These are phyloP conservation scores for Orbilia oligospora DNA, from an alignment of 2,329 filamentous ascomycete genomes.

Conservation along the genomic window DNA sequence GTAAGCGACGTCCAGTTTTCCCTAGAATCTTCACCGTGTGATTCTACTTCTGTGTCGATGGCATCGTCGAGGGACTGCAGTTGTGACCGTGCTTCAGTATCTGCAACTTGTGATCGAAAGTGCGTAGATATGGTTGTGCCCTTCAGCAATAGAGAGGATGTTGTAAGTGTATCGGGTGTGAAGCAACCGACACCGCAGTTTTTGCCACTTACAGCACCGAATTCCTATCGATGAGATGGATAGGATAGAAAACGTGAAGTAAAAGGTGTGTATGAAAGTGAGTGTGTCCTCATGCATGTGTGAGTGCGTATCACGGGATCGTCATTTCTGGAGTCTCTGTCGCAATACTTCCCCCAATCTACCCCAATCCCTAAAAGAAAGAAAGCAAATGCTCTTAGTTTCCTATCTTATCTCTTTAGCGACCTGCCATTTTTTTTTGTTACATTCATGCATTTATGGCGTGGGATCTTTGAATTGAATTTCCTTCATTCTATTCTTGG, in stretches of 20 bases:
- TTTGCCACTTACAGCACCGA: slow-evolving; percentile 46
- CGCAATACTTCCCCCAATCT: slow-evolving; percentile 23
- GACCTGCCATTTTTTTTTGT: slow-evolving; percentile 11
- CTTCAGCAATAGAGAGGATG: neutral
- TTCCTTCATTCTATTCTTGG: slow-evolving; percentile 10
- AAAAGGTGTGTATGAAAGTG: slow-evolving; percentile 31
- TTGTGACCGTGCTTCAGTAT: slow-evolving; percentile 27
- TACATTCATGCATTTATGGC: slow-evolving; percentile 52
- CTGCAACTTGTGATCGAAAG: slow-evolving; percentile 1
- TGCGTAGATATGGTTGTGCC: slow-evolving; percentile 15
- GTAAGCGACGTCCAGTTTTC: slow-evolving; percentile 61
- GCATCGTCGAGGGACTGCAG: slow-evolving; percentile 44
- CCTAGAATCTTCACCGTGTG: slow-evolving; percentile 38
- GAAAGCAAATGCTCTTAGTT: slow-evolving; percentile 15
- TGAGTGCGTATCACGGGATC: slow-evolving; percentile 39
- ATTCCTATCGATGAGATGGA: slow-evolving; percentile 31
- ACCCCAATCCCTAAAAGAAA: slow-evolving; percentile 3
- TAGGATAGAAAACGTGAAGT: slow-evolving; percentile 5
- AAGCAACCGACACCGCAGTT: slow-evolving; percentile 31
- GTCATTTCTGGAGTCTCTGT: slow-evolving; percentile 38
- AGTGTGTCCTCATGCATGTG: slow-evolving; percentile 28
- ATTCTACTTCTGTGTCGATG: slow-evolving; percentile 28
- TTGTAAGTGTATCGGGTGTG: slow-evolving; percentile 9
- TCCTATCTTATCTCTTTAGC: slow-evolving; percentile 13
- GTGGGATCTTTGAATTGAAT: slow-evolving; percentile 27